These are phyloP conservation scores for Elaeagnus macrophylla DNA, from an alignment of 306 rosid species.

Conservation along the genomic window DNA sequence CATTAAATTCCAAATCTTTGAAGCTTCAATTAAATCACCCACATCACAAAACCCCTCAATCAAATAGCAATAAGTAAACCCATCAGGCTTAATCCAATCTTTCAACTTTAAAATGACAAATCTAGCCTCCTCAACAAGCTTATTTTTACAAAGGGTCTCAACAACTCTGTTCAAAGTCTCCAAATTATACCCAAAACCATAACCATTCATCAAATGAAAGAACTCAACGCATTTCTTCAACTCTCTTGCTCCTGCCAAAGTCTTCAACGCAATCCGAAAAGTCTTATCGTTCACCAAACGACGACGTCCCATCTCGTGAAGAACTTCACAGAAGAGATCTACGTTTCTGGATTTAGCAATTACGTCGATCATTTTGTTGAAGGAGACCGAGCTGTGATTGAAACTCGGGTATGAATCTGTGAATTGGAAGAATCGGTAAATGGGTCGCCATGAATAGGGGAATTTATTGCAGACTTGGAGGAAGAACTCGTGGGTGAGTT, in stretches of 20 bases:
- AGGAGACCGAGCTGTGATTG: slow-evolving; percentile 47
- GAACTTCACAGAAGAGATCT: slow-evolving; percentile 52
- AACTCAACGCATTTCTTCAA: slow-evolving; percentile 63
- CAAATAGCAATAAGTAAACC: slow-evolving; percentile 41
- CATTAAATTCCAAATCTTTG: slow-evolving; percentile 75
- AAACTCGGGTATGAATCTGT: slow-evolving; percentile 30
- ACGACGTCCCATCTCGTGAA: slow-evolving; percentile 40
- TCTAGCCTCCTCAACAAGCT: slow-evolving; percentile 60
- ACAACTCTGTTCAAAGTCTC: slow-evolving; percentile 46
- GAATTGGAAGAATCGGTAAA: slow-evolving; percentile 50
- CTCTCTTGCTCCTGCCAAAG: slow-evolving; percentile 51
- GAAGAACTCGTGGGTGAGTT: slow-evolving; percentile 75
- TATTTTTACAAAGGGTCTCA: slow-evolving; percentile 38
- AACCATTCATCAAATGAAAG: slow-evolving; percentile 56
- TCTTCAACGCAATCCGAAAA: slow-evolving; percentile 38
- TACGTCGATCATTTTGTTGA: slow-evolving; percentile 46
- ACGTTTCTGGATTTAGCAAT: slow-evolving; percentile 44
- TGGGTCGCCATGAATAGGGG: slow-evolving; percentile 76
- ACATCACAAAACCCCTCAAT: slow-evolving; percentile 53
- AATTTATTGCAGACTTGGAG: slow-evolving; percentile 80
- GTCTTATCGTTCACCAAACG: slow-evolving; percentile 39
- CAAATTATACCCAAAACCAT: slow-evolving; percentile 40
- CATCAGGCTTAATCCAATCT: slow-evolving; percentile 44
- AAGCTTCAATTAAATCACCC: slow-evolving; percentile 69
- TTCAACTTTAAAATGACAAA: slow-evolving; percentile 48